Evolutionary conservation across 192 early-diverging fungal genomes (phyloP), one percentile per base, ranked within the genome.

Genomic region (Martensiomyces pterosporus): DNA sequence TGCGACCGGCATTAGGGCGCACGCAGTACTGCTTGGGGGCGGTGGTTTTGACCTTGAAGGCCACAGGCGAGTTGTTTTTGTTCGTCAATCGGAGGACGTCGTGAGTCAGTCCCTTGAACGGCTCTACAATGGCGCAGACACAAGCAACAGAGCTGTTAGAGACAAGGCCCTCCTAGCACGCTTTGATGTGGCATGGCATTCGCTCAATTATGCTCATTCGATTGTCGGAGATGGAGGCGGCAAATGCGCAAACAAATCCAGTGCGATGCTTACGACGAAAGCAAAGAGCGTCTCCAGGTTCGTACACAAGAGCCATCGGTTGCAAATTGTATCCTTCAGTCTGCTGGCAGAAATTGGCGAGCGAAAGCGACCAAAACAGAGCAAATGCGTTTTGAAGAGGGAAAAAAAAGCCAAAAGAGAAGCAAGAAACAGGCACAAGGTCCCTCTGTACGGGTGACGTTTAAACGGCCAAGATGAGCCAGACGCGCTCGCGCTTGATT

Each of bases 41-140:
- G 8, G 96, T 99, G 14, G 96, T 99, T 55, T 99, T 99, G 60
- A 99, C 89, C 63, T 99, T 97, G 81, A 94, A 99, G n/a, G 90
- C 88, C 24, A 94, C 75, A 1, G 89, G 78, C 32, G 79, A 39
- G 47, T 79, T 67, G 48, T 77, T 75, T 23, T 76, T 69, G 76
- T 90, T 90, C 21, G 62, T 75, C 43, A 89, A 75, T n/a, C 57
- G 47, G 42, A 87, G 55, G 6, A 49, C 46, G 42, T 79, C 79
- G 34, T 82, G 77, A 39, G 81, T 78, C 42, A 77, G 62, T 37
- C 66, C 58, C 35, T 80, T 79, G 49, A 88, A 79, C 17, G 86
- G 86, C 55, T 82, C 82, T 85, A 65, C 22, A 44, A 13, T 24
- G 16, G 6, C 39, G 15, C 27, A 42, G 21, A n/a, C 7, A 23